A percentile compares a stretch with the other conserved stretches of the same genome.
Conservation (phyloP, 179 eudicot genomes). For the Silene coronaria region DNA sequence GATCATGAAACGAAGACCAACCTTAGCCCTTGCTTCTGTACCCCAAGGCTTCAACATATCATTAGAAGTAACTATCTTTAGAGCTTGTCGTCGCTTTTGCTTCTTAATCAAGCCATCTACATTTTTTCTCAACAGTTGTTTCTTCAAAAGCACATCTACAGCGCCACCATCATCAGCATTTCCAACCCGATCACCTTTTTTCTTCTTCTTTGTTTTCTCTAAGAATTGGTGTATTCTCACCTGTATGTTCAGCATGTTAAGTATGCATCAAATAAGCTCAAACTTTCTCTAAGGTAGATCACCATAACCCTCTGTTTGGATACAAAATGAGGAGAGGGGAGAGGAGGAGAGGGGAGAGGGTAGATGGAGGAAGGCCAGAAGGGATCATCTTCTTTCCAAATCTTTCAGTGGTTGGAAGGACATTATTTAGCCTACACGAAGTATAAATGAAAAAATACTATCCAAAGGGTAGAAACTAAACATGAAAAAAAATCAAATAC, state of each 20-base stretch:
- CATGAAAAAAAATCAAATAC: neutral
- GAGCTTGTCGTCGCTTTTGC: slow-evolving; percentile 65
- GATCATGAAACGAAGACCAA: neutral
- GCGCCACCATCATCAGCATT: slow-evolving; percentile 37
- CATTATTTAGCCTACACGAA: no score
- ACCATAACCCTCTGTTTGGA: neutral
- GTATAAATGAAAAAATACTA: no score
- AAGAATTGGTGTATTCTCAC: slow-evolving; percentile 64
- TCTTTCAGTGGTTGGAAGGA: no score
- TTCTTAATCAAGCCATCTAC: slow-evolving; percentile 68
- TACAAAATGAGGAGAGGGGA: neutral
- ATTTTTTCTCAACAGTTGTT: slow-evolving; percentile 43
- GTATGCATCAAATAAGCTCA: slow-evolving; percentile 7
- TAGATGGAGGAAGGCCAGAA: no score
- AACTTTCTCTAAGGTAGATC: neutral
- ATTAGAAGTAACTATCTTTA: slow-evolving; percentile 45
- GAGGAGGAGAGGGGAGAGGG: neutral
- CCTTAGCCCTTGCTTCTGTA: slow-evolving; percentile 75
- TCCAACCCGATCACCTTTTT: slow-evolving; percentile 32
- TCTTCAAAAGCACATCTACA: slow-evolving; percentile 29
- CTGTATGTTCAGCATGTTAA: slow-evolving; percentile 29
- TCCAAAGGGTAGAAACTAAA: neutral
- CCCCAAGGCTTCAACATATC: slow-evolving; percentile 68
- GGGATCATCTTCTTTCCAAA: neutral
- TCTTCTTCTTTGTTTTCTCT: slow-evolving; percentile 58